phyloP scores from a whole-genome alignment of 371 early-diverging fungal species.

The Mucor saturninus region DNA sequence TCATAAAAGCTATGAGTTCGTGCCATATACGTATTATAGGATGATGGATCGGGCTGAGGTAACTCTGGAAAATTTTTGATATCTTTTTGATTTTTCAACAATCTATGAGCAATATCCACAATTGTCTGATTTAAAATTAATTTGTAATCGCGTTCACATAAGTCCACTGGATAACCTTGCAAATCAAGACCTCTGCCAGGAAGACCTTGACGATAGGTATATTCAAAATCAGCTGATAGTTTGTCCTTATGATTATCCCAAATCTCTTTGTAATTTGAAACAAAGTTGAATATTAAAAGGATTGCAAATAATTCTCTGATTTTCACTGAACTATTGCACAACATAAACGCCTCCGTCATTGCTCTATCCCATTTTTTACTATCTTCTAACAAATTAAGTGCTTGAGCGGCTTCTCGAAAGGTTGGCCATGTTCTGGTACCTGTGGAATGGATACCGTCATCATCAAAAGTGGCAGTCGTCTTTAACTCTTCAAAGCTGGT shows the following conservation, averaged over 20 bases:
- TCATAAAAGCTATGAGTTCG: not conserved
- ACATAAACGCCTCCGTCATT: not conserved
- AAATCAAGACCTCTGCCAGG: not conserved
- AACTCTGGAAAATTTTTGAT: not conserved
- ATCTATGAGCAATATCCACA: not conserved
- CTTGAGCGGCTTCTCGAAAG: constrained; percentile 4
- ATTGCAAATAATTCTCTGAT: not conserved
- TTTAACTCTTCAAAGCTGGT: constrained; percentile 21
- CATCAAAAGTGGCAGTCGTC: constrained; percentile 4
- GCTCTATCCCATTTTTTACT: too few species aligned
- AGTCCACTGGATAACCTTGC: not conserved
- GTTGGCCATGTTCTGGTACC: constrained; percentile 8
- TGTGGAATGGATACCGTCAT: constrained; percentile 1
- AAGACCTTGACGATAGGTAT: not conserved
- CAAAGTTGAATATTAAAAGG: not conserved
- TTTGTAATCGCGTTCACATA: not conserved
- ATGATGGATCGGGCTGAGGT: not conserved
- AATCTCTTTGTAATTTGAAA: not conserved
- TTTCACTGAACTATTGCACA: not conserved
- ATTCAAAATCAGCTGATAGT: not conserved
- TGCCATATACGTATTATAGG: not conserved
- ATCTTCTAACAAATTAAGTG: constrained; percentile 20
- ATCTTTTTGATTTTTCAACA: not conserved
- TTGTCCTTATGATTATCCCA: not conserved
- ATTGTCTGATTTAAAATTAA: not conserved